Evolutionary conservation across 768 basidiomycete genomes (phyloP).

Genomic region (Pleurotus tuoliensis): DNA sequence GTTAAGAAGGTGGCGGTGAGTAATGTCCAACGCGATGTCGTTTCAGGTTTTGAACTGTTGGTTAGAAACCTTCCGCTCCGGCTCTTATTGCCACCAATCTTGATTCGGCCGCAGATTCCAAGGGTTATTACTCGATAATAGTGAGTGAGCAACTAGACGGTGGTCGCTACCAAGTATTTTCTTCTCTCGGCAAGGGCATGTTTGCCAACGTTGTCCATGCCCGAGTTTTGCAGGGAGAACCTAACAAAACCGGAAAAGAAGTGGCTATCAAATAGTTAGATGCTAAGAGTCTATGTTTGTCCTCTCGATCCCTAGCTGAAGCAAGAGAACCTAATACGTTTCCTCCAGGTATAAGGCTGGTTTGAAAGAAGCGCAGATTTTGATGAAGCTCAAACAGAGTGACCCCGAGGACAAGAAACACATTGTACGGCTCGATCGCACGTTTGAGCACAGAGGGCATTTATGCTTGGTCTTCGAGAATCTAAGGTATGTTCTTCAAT

Average conservation of each 20-base stretch:
- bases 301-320: neutral
- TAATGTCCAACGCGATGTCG: constrained; percentile 1
- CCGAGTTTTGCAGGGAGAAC: constrained; percentile 66
- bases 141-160: constrained; percentile 92
- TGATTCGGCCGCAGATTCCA: constrained; percentile 89
- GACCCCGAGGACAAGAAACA: constrained; percentile 98
- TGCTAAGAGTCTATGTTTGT: constrained; percentile 95
- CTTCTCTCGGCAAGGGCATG: constrained; percentile 97
- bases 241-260: constrained; percentile 54
- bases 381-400: constrained; percentile 80
- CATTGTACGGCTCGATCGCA: constrained; percentile 85
- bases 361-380: constrained; percentile 84
- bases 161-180: constrained; percentile 92
- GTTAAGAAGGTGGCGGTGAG: constrained; percentile 54
- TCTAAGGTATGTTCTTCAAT: constrained; percentile 73
- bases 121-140: constrained; percentile 94
- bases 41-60: neutral
- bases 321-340: neutral
- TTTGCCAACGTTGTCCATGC: constrained; percentile 96
- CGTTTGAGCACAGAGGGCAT: constrained; percentile 97
- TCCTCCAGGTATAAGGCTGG: constrained; percentile 86
- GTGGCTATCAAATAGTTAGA: constrained; percentile 97
- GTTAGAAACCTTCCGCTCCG: constrained; percentile 49
- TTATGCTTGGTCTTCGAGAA: constrained; percentile 95
- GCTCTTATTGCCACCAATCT: constrained; percentile 72